Evolutionary conservation across 331 rosid genomes (phyloP), one percentile per base, ranked within the genome.

Genomic region (Rhamnella rubrinervis): DNA sequence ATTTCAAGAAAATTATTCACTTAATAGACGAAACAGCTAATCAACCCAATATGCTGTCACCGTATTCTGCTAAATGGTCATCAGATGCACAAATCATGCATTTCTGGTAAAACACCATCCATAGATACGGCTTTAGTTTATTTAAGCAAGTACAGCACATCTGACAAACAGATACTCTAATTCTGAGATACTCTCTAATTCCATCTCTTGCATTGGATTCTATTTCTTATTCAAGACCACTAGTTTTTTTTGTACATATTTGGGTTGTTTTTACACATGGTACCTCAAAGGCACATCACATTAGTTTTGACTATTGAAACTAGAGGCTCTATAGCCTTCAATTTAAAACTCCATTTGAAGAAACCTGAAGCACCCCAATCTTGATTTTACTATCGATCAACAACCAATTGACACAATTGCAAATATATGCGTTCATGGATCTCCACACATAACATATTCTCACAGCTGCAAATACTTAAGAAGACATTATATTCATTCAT

Each of bases 11-110:
- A 49, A 8, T 64, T 25, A 4, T 40, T 12, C 9, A 19, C 26
- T 7, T 6, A 20, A 63, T 11, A n/a, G 6, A 61, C 19, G n/a
- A 61, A 61, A n/a, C 11, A 46, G 67, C 21, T 31, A 20, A 9
- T 26, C 20, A 17, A 6, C 59, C 8, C 20, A 46, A 26, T 64
- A 25, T 9, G 25, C 5, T 35, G 62, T 19, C 11, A 10, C 35
- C 25, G 18, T 19, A 35, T 46, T 59, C 13, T n/a, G 14, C 17
- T 49, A 19, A 50, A 38, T 56, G 15, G 17, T 21, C 44, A 40
- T 12, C 25, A 71, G 65, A 67, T 61, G 59, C 73, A 23, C 12
- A 58, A 50, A 31, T 79, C 59, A 44, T 63, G 57, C 44, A 26
- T 26, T 70, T 66, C 21, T 67, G 38, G 49, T 52, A 38, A 62